These are phyloP conservation scores for Mucor irregularis DNA, from an alignment of 371 early-diverging fungal species.

Conservation along the genomic window DNA sequence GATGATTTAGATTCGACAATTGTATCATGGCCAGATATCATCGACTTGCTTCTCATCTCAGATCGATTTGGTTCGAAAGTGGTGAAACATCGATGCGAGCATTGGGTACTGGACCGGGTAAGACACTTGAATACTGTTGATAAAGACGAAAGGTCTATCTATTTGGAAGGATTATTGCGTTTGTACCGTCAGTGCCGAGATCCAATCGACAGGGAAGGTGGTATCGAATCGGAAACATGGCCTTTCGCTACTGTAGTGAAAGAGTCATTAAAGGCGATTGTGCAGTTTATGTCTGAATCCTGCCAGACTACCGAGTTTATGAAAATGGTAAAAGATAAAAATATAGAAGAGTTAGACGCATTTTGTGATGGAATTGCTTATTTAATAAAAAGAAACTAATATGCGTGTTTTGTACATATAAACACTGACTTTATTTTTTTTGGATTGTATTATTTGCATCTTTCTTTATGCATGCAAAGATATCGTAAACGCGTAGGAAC, in stretches of 20 bases:
- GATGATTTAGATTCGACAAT: neutral
- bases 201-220: constrained; percentile 21
- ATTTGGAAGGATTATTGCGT: constrained; percentile 22
- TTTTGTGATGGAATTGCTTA: constrained; percentile 31
- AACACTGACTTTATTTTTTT: too few species aligned
- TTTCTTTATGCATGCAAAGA: too few species aligned
- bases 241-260: constrained; percentile 24
- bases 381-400: constrained; percentile 11
- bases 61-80: constrained; percentile 26
- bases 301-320: constrained; percentile 15
- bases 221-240: constrained; percentile 28
- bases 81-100: constrained; percentile 23
- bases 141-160: neutral
- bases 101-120: constrained; percentile 27
- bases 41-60: constrained; percentile 27
- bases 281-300: constrained; percentile 8
- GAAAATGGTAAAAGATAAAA: constrained; percentile 21
- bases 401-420: neutral
- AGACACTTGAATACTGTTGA: neutral
- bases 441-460: too few species aligned
- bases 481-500: too few species aligned
- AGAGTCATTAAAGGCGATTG: constrained; percentile 8
- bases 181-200: constrained; percentile 31
- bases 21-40: constrained; percentile 20
- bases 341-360: constrained; percentile 22